Base-by-base conservation (phyloP, 108 stramenopile genomes). In the Cyclostephanos tholiformis region DNA sequence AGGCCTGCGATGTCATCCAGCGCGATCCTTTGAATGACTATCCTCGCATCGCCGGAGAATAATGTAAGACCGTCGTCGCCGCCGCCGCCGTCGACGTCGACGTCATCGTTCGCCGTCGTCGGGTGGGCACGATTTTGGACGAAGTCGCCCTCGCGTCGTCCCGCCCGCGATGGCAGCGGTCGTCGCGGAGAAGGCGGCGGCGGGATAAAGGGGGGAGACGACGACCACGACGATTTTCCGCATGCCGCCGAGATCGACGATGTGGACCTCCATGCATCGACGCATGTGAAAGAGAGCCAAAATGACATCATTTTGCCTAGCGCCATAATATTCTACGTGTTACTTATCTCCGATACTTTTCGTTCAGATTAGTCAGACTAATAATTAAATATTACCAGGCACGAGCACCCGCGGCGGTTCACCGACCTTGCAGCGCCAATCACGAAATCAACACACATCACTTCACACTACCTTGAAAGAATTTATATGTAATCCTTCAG, bases 11-110 rank as follows among this genome's bases (percentile, higher is more conserved):
- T 63, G 19, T 71, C 65, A 27, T 75, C 67, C 0, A 58, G 67
- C 14, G 56, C 49, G 25, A 80, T 73, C 63, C 63, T 4, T 64
- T 80, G 48, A 32, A 80, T 80, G 6, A 61, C 16, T 0, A 77
- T 22, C 61, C 38, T 26, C 29, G 6, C 17, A 58, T 30, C 30
- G 5, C 57, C 12, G 30, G 13, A 0, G 16, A 46, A 46, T 46
- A 14, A 46, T 46, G 44, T 4, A 46, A 16, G 12, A 41, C 8
- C 41, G 0, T 14, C 44, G 2, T 14, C 44, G 44, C 44, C 13
- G 13, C 14, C 44, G 44, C 16, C 44, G 16, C 16, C 44, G 44
- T 46, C 12, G 44, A 2, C 44, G 44, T 46, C 44, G 44, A 41
- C 9, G 9, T 41, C 41, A 41, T 41, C 41, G 11, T 17, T 46